phyloP scores from a whole-genome alignment of 2,329 filamentous ascomycete genomes.

The Xylariaceae sp. region DNA sequence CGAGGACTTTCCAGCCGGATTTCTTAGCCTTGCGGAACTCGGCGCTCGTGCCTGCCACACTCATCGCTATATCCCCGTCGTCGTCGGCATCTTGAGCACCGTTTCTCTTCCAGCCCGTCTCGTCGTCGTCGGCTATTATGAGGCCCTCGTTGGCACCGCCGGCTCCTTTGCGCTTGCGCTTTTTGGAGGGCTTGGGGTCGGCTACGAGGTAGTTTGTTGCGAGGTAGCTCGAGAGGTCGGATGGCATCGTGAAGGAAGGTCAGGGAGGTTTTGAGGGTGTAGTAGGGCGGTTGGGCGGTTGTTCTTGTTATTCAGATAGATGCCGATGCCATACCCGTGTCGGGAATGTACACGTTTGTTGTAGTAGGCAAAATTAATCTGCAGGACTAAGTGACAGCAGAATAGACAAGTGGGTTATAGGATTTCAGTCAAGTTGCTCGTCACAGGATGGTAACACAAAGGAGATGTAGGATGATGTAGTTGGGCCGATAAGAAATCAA shows the following conservation, averaged over 20 bases:
- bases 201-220: slow-evolving; percentile 81
- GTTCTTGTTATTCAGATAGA: neutral
- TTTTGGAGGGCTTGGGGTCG: slow-evolving; percentile 56
- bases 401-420: too few species aligned
- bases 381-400: too few species aligned
- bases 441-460: too few species aligned
- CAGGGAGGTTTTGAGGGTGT: neutral
- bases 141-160: slow-evolving; percentile 47
- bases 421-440: too few species aligned
- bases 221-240: slow-evolving; percentile 75
- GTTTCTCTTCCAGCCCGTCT: slow-evolving; percentile 47
- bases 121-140: slow-evolving; percentile 63
- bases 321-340: too few species aligned
- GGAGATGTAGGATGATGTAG: too few species aligned
- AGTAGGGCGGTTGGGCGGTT: neutral
- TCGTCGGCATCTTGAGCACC: slow-evolving; percentile 50
- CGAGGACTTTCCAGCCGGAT: slow-evolving; percentile 74
- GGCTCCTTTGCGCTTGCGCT: slow-evolving; percentile 58
- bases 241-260: slow-evolving; percentile 40
- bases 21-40: slow-evolving; percentile 74
- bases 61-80: slow-evolving; percentile 46
- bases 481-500: too few species aligned
- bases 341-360: too few species aligned
- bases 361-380: too few species aligned
- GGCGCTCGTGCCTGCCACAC: slow-evolving; percentile 47